Conservation (phyloP, 176 grass and related monocot species). For the Carex myosuroides region DNA sequence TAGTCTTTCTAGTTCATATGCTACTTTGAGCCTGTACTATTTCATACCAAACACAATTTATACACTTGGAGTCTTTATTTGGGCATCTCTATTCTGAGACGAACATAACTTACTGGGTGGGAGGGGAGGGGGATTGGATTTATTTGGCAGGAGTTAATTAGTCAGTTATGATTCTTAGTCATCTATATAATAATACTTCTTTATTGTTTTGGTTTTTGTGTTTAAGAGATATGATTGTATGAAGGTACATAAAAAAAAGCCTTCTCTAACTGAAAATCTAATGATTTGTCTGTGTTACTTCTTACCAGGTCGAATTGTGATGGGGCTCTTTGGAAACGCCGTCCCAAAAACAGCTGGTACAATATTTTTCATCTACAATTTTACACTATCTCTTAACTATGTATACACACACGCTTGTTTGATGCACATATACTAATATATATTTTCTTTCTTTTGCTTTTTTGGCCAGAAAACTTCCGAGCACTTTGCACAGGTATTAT, state of each 20-base stretch:
- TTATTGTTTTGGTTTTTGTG: neutral
- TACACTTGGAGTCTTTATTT: neutral
- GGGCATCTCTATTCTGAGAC: neutral
- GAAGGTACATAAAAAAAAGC: neutral
- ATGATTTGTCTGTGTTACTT: slow-evolving; percentile 13
- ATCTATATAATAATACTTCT: neutral
- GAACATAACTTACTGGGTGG: neutral
- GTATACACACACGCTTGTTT: neutral
- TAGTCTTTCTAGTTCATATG: neutral
- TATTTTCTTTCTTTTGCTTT: neutral
- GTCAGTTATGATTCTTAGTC: neutral
- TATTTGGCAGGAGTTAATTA: neutral
- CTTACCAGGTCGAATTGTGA: slow-evolving; percentile 76
- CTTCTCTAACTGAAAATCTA: slow-evolving; percentile 9
- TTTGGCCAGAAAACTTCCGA: slow-evolving; percentile 78
- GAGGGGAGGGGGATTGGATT: neutral
- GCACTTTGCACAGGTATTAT: slow-evolving; percentile 89
- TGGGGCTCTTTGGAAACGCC: slow-evolving; percentile 88
- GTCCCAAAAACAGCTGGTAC: slow-evolving; percentile 97
- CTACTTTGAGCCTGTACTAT: neutral
- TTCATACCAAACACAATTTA: neutral
- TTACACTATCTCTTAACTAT: neutral
- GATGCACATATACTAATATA: neutral
- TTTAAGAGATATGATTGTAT: neutral
- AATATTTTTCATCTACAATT: neutral